Base-by-base conservation (phyloP, 2,329 filamentous ascomycete genomes). In the Penicillium brasilianum region DNA sequence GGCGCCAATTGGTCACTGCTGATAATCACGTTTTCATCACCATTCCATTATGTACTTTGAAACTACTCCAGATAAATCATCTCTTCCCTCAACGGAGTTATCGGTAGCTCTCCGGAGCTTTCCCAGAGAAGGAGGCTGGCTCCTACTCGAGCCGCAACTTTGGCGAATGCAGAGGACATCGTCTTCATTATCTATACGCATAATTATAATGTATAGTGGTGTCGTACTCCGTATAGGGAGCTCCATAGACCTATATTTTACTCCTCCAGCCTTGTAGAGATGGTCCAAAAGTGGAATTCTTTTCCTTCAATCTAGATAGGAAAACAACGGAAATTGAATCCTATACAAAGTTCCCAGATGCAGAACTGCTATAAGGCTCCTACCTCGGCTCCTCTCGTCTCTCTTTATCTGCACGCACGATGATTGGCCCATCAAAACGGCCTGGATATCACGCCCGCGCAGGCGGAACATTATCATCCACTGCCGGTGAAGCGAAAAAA, bases 331-430 rank as follows among this genome's bases (percentile, higher is more conserved):
- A 56, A 34, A 50, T 50, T 16, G 10, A n/a, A 46, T 16, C 25
- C 18, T 18, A 43, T 43, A n/a, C 39, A 20, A 22, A 43, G 13
- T 9, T 6, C 25, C 34, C 52, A 64, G 46, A 51, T 62, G 41
- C 55, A 61, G 55, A 62, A 63, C 50, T 56, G 65, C 69, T 73
- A 69, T 70, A 74, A 66, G 68, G 64, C 68, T 70, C 69, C 66
- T 64, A 68, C 54, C 71, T 71, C 62, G 71, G 60, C 53, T 60
- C 51, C 55, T 59, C 36, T 67, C 63, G 62, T 58, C 58, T 61
- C 58, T 66, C 63, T 63, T 56, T 62, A 61, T 59, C 25, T 53
- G 25, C 37, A 30, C 3, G 10, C 14, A 25, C 48, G 44, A 7
- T 72, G 67, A 74, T 74, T 74, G 72, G 71, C 57, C 52, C 54